Percentiles rank a stretch among this genome's conserved stretches.
Evolutionary conservation across 2,329 filamentous ascomycete genomes (phyloP).

Genomic region (Alternaria triticina): DNA sequence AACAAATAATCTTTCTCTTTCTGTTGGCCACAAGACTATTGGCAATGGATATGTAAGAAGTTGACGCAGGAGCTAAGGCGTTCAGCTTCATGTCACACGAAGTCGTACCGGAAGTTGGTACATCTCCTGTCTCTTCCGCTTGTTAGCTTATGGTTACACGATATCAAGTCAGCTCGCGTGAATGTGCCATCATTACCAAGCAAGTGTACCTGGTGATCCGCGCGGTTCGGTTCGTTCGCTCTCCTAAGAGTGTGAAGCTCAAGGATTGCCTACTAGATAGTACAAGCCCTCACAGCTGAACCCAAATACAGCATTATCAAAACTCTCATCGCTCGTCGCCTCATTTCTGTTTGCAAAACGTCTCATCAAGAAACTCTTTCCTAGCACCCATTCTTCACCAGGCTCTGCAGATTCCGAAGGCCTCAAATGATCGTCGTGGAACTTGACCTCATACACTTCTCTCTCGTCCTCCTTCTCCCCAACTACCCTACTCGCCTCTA

Average conservation of each 20-base stretch:
- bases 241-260: neutral
- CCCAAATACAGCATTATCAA: neutral
- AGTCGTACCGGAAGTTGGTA: neutral
- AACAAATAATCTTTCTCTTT: neutral
- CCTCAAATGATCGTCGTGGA: neutral
- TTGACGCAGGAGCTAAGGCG: neutral
- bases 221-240: neutral
- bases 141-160: neutral
- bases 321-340: neutral
- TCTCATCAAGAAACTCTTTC: neutral
- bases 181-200: neutral
- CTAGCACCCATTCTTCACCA: neutral
- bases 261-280: neutral
- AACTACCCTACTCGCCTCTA: neutral
- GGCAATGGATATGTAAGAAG: neutral
- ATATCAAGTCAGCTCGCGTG: neutral
- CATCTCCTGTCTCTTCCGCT: neutral
- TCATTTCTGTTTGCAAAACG: neutral
- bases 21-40: neutral
- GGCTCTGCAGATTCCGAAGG: neutral
- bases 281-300: neutral
- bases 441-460: neutral
- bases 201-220: neutral
- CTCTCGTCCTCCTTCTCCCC: neutral
- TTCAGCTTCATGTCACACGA: neutral